phyloP scores from a whole-genome alignment of 176 grass and related monocot species.

The Pontederia crassipes region DNA sequence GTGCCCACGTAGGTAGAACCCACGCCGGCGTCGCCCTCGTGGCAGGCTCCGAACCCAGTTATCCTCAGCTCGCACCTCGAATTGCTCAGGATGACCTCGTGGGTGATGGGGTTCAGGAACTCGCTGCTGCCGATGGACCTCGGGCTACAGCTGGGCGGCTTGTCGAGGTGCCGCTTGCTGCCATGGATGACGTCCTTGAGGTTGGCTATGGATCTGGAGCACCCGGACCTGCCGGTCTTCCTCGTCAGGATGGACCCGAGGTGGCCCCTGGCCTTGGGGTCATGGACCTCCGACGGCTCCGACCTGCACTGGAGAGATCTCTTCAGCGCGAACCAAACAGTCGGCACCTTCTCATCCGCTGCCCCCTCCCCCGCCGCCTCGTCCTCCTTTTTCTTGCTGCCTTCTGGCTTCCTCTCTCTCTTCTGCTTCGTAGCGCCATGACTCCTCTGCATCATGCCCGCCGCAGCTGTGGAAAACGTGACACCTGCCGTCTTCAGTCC shows the following conservation, averaged over 20 bases:
- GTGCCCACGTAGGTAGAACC: conserved; percentile 70
- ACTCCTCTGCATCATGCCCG: not conserved
- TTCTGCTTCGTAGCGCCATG: conserved; percentile 16
- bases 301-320: conserved; percentile 92
- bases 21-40: conserved; percentile 4
- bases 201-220: conserved; percentile 90
- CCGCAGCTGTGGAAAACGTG: too few species aligned
- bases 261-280: conserved; percentile 46
- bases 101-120: conserved; percentile 93
- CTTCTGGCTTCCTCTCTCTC: conserved; percentile 8
- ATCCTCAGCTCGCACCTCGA: conserved; percentile 92
- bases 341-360: conserved; percentile 39
- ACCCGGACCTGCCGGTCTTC: conserved; percentile 50
- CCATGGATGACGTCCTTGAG: conserved; percentile 94
- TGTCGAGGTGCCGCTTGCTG: conserved; percentile 82
- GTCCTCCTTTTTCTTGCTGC: not conserved
- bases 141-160: conserved; percentile 74
- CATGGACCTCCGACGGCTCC: conserved; percentile 70
- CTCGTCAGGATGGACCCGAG: conserved; percentile 53
- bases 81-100: conserved; percentile 93
- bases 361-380: conserved; percentile 15
- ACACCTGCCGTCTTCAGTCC: too few species aligned
- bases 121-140: conserved; percentile 94
- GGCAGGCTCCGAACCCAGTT: conserved; percentile 37
- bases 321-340: conserved; percentile 82